Evolutionary conservation across 768 basidiomycete genomes (phyloP).

Genomic region (Boletales sp.): DNA sequence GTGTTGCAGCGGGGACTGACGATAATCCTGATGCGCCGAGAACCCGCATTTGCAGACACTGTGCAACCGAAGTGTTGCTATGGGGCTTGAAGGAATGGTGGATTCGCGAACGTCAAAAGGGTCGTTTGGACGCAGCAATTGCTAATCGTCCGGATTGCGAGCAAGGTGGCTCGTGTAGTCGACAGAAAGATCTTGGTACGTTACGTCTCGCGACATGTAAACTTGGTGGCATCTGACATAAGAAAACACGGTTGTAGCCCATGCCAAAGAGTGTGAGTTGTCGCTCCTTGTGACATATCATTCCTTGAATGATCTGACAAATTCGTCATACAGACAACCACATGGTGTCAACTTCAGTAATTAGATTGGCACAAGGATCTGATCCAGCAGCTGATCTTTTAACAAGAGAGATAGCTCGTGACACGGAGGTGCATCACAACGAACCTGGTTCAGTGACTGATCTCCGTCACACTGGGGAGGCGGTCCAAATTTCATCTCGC

Average conservation of each 20-base stretch:
- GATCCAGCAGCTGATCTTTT: background rate
- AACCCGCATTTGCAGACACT: conserved; percentile 61
- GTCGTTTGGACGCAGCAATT: conserved; percentile 54
- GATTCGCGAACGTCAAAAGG: conserved; percentile 72
- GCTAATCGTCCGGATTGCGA: conserved; percentile 64
- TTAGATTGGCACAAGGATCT: conserved; percentile 1
- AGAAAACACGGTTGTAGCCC: conserved; percentile 38
- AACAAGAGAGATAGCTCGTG: conserved; percentile 1
- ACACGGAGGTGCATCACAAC: conserved; percentile 1
- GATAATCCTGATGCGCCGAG: conserved; percentile 58
- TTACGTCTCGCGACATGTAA: conserved; percentile 3
- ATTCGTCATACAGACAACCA: conserved; percentile 37
- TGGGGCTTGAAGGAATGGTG: conserved; percentile 82
- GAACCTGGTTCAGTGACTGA: background rate
- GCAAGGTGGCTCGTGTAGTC: conserved; percentile 54
- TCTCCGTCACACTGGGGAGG: background rate
- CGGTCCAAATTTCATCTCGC: background rate
- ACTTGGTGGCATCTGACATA: conserved; percentile 6
- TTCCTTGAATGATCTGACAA: conserved; percentile 1
- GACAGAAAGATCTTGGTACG: conserved; percentile 67
- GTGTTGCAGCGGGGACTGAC: conserved; percentile 51
- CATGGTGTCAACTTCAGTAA: conserved; percentile 20
- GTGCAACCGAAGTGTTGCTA: conserved; percentile 70
- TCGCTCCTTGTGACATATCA: background rate
- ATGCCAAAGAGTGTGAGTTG: conserved; percentile 72